phyloP scores from a whole-genome alignment of 202 grass and related monocot species.

The Schoenoplectus tabernaemontani region DNA sequence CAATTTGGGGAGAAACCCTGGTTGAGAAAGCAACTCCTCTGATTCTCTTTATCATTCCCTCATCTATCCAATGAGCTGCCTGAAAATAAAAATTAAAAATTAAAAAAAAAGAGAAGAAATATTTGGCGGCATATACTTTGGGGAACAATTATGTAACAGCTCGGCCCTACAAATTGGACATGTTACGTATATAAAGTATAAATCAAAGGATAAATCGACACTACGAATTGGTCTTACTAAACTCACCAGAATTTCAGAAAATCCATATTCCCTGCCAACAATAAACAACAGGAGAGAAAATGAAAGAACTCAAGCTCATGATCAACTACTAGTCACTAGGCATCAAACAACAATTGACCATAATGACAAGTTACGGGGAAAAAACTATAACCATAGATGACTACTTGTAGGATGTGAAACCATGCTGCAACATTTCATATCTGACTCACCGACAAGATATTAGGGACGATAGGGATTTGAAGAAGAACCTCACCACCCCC shows the following conservation, averaged over 20 bases:
- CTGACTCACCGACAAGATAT: slow-evolving; percentile 50
- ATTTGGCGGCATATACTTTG: background rate
- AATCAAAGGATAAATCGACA: background rate
- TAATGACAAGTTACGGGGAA: background rate
- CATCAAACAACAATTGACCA: background rate
- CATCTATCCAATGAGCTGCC: slow-evolving; percentile 72
- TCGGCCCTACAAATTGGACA: background rate
- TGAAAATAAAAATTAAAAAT: slow-evolving; percentile 9
- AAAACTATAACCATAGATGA: background rate
- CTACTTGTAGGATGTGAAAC: background rate
- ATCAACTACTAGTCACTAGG: background rate
- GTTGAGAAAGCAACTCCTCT: slow-evolving; percentile 80
- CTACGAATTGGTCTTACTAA: background rate
- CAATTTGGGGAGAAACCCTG: slow-evolving; percentile 60
- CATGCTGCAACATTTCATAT: background rate
- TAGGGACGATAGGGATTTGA: slow-evolving; percentile 54
- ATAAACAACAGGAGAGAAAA: background rate
- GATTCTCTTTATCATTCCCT: slow-evolving; percentile 98
- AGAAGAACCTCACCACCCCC: slow-evolving; percentile 82
- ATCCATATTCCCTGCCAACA: background rate
- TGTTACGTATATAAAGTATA: background rate
- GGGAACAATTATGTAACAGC: background rate
- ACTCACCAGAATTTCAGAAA: background rate
- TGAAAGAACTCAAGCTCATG: background rate
- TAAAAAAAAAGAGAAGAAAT: background rate